Evolutionary conservation across 768 basidiomycete species (phyloP).

Genomic region (Thelephora ganbajun): DNA sequence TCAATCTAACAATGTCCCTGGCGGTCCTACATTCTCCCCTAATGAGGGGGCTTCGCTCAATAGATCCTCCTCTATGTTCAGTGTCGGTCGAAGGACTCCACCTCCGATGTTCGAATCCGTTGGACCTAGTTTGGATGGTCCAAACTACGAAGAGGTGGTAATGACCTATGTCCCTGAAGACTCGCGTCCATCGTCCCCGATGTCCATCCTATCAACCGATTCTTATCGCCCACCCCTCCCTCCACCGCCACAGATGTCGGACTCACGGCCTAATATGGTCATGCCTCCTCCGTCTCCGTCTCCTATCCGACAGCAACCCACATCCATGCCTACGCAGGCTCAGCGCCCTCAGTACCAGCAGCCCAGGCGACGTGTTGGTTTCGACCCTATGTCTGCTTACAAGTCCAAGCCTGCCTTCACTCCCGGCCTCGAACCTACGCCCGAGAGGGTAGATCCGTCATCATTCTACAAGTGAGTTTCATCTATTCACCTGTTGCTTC

Average conservation of each 20-base stretch:
- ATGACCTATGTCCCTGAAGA: conserved; percentile 10
- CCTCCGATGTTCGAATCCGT: conserved; percentile 27
- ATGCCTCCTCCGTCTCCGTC: conserved; percentile 3
- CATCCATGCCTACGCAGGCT: too few species aligned
- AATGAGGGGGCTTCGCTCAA: neutral
- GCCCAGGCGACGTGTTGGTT: conserved; percentile 12
- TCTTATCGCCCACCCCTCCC: neutral
- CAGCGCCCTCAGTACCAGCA: too few species aligned
- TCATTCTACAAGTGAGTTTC: conserved; percentile 44
- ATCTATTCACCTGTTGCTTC: neutral
- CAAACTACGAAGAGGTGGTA: conserved; percentile 19
- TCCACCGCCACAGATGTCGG: neutral
- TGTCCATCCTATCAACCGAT: neutral
- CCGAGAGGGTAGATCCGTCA: conserved; percentile 15
- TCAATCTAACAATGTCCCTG: conserved; percentile 3
- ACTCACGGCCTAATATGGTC: neutral
- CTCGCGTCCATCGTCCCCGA: conserved; percentile 7
- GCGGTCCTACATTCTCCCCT: neutral
- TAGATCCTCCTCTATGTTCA: conserved; percentile 2
- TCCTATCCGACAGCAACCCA: neutral
- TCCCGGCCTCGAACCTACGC: conserved; percentile 5
- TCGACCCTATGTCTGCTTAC: conserved; percentile 38
- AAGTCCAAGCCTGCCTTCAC: conserved; percentile 9
- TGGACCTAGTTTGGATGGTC: conserved; percentile 25
- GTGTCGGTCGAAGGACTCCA: conserved; percentile 8